Conservation (phyloP, 2,329 filamentous ascomycete species). For the Rugonectria rugulosa region DNA sequence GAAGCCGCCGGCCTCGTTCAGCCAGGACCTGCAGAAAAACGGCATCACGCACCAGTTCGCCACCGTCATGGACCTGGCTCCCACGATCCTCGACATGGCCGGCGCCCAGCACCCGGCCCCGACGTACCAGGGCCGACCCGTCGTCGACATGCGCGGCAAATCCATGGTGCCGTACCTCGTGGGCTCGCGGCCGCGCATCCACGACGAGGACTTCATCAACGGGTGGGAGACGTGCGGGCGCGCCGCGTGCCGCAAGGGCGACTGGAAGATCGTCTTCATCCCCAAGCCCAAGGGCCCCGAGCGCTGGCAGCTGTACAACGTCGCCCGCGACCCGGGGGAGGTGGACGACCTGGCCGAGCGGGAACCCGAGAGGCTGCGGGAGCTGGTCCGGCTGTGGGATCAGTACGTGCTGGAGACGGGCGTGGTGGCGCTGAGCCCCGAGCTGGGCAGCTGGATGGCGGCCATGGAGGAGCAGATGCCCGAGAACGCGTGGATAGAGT, state of each 20-base stretch:
- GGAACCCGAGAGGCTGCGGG: conserved; percentile 52
- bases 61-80: conserved; percentile 59
- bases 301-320: conserved; percentile 65
- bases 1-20: conserved; percentile 28
- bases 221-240: conserved; percentile 65
- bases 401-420: conserved; percentile 54
- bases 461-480: conserved; percentile 71
- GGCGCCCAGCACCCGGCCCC: conserved; percentile 51
- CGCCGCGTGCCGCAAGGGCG: conserved; percentile 59
- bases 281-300: conserved; percentile 57
- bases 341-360: conserved; percentile 51
- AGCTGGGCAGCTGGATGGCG: conserved; percentile 64
- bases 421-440: conserved; percentile 46
- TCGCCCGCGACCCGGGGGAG: conserved; percentile 60
- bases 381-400: conserved; percentile 63
- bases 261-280: conserved; percentile 66
- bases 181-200: conserved; percentile 47
- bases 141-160: conserved; percentile 59
- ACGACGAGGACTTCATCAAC: conserved; percentile 57
- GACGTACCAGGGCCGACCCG: conserved; percentile 52
- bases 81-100: conserved; percentile 56
- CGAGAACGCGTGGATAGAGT: conserved; percentile 71
- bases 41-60: conserved; percentile 29
- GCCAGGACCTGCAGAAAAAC: conserved; percentile 12
- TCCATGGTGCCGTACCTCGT: conserved; percentile 53